Evolutionary conservation across 139 green algal genomes (phyloP), one percentile per base, ranked within the genome.

Genomic region (Coelastrella sp.): DNA sequence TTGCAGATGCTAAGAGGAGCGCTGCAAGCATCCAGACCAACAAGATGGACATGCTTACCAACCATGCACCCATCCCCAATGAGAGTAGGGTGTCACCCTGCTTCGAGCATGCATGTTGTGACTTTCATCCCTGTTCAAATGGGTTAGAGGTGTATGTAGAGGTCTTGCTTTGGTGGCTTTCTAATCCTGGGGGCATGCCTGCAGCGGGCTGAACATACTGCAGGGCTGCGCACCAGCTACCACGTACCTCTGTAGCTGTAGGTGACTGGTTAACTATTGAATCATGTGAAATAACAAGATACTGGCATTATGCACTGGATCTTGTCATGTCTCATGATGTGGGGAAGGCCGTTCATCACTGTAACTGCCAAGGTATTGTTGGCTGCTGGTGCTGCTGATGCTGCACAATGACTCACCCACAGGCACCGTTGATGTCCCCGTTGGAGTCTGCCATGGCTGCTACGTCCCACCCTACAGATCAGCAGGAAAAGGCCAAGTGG

Each of bases 401-500:
- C 12, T 56, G 66, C n/a, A 70, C 15, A 15, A 70, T 70, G 63
- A 70, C 87, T 85, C 90, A 93, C 65, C 70, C 79, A 68, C 89
- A 90, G 25, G 17, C 25, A 76, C 72, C 70, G 6, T 73, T 6
- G 84, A 82, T 92, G 85, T 91, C 91, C 0, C 74, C 15, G 63
- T 82, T 82, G 11, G 74, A 6, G 35, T 94, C 91, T 7, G 79
- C 58, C 12, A 89, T 72, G 8, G 91, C 91, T 17, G 80, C 89
- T 9, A 94, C 63, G 27, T 92, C 89, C 89, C 89, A 91, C 25
- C 82, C 82, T 87, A 35, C 63, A 87, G 20, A 25, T 15, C 82
- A 78, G 25, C 17, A 6, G n/a, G 10, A 63, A 10, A 66, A 22
- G 10, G 24, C 7, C 25, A 19, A 20, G 17, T n/a, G 3, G 11